Percentiles rank a stretch among this genome's conserved stretches.
Evolutionary conservation across 805 yeast genomes (phyloP).

Genomic region (Alloascoidea hylecoeti): DNA sequence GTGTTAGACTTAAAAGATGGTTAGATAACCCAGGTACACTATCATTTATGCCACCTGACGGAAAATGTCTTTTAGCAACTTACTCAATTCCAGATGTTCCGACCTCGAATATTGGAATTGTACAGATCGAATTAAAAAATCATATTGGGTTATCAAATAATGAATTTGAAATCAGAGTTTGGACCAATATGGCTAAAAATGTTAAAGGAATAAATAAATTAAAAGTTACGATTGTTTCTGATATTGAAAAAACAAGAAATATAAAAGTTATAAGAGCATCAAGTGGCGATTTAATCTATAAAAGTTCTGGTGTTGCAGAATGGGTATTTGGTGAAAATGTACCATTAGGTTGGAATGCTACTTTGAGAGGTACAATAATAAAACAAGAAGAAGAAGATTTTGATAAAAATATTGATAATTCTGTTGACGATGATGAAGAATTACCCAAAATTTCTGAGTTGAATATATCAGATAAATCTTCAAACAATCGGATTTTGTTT

Average conservation of each 20-base stretch:
- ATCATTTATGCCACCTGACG: constrained; percentile 84
- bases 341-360: constrained; percentile 51
- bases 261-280: constrained; percentile 52
- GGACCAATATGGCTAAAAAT: constrained; percentile 27
- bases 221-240: constrained; percentile 23
- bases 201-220: constrained; percentile 35
- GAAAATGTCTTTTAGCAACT: constrained; percentile 43
- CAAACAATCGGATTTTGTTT: constrained; percentile 8
- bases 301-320: constrained; percentile 35
- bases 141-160: constrained; percentile 36
- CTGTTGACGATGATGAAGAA: constrained; percentile 8
- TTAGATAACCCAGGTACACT: constrained; percentile 27
- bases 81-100: constrained; percentile 37
- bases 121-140: constrained; percentile 36
- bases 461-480: constrained; percentile 9
- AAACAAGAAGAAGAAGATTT: constrained; percentile 8
- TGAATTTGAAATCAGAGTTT: constrained; percentile 50
- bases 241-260: constrained; percentile 11
- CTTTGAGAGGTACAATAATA: constrained; percentile 46
- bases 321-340: constrained; percentile 56
- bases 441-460: constrained; percentile 5
- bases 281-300: constrained; percentile 59
- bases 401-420: constrained; percentile 10
- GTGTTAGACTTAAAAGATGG: constrained; percentile 48
- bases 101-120: constrained; percentile 29